phyloP scores from a whole-genome alignment of 805 yeast genomes.

The Sugiyamaella chiloensis region DNA sequence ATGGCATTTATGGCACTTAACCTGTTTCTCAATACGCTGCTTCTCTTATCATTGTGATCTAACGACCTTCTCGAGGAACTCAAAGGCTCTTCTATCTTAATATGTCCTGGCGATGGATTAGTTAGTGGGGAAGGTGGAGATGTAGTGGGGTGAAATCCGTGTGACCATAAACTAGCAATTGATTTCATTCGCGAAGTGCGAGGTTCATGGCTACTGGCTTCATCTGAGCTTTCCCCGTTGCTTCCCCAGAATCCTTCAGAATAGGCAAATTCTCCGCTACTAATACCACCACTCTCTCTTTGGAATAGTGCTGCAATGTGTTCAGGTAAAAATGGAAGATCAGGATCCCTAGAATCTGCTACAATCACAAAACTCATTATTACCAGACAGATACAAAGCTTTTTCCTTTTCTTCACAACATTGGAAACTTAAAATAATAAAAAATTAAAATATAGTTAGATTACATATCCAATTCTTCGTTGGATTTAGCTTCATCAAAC shows the following conservation, averaged over 20 bases:
- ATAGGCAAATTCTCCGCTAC: not conserved
- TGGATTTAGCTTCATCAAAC: no score
- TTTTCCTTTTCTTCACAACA: not conserved
- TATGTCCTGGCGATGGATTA: not conserved
- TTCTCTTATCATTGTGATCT: not conserved
- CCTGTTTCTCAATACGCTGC: not conserved
- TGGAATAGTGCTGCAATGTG: not conserved
- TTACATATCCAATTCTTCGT: not conserved
- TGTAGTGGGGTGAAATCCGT: not conserved
- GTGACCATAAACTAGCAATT: not conserved
- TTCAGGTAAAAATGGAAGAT: not conserved
- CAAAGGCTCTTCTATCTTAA: not conserved
- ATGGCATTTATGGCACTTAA: not conserved
- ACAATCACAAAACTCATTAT: not conserved
- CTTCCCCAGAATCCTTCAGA: not conserved
- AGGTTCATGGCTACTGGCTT: not conserved
- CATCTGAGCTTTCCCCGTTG: not conserved
- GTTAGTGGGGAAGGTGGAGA: slow-evolving; percentile 1
- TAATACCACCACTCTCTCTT: not conserved
- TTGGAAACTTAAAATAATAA: no score
- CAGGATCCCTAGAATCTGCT: slow-evolving; percentile 1
- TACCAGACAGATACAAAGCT: not conserved
- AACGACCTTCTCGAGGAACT: not conserved
- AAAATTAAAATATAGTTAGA: not conserved
- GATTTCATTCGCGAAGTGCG: not conserved